Base-by-base conservation (phyloP, 108 stramenopile species). In the Fragilariopsis cylindrus region DNA sequence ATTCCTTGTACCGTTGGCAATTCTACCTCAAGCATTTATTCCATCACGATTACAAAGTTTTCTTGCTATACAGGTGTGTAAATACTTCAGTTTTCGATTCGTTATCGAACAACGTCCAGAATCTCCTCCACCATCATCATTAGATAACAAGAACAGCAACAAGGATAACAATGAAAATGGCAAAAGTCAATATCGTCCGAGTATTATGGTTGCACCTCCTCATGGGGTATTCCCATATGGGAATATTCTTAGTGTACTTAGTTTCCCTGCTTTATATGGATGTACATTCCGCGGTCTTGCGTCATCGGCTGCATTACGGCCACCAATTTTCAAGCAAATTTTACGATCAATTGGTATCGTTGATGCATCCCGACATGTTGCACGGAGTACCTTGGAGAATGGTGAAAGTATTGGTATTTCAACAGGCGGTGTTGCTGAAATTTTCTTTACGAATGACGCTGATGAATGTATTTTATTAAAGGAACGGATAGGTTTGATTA, bases 371-470 rank as follows among this genome's bases (percentile, higher is more conserved):
- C 77, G 84, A 8, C 18, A 68, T 42, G 69, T 74, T 45, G 80
- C 80, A 2, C 77, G 74, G 6, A 75, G 73, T 46, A 45, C 58
- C 2, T 48, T 81, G 50, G 80, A 75, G 46, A 53, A 71, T 48
- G 55, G 63, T 41, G 70, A 78, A 16, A 75, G 62, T 56, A 47
- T 85, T 45, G 80, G 80, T 11, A 81, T 85, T 1, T 85, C 80
- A 19, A 81, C 84, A 40, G 84, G 84, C 13, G 84, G 84, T 12
- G 84, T 85, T 4, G 84, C 84, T 0, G 84, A 85, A 76, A 74
- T 85, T 41, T 85, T 85, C 76, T 71, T 76, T 53, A 76, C 80
- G 43, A 77, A 85, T 52, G 71, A 50, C 8, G 75, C 73, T 7
- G 74, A 81, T 40, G 77, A 85, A 44, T 71, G 73, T 55, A 78